These are phyloP conservation scores for Tolypocladium endophyticum DNA, from an alignment of 2,329 filamentous ascomycete species.

Conservation along the genomic window DNA sequence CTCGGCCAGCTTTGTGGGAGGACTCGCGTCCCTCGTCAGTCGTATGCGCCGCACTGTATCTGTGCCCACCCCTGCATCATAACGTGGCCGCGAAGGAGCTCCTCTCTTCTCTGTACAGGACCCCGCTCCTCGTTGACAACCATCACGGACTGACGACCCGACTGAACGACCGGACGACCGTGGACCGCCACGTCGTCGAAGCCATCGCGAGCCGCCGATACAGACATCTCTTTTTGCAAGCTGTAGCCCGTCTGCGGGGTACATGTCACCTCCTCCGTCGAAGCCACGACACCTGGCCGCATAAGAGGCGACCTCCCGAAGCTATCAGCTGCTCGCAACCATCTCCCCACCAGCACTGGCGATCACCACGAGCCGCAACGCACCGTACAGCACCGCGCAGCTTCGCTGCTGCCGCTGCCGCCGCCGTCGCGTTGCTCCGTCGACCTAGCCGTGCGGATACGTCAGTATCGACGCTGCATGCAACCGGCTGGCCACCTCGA, in stretches of 20 bases:
- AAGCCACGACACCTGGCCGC: slow-evolving; percentile 14
- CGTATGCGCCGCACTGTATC: background rate
- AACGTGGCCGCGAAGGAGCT: background rate
- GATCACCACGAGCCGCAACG: background rate
- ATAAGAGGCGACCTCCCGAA: slow-evolving; percentile 17
- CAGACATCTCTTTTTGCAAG: background rate
- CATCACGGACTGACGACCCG: background rate
- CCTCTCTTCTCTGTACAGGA: background rate
- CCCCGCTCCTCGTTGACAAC: background rate
- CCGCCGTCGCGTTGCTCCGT: background rate
- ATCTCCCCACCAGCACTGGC: background rate
- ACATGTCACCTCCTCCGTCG: background rate
- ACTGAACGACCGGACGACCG: background rate
- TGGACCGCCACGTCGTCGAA: background rate
- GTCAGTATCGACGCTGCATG: slow-evolving; percentile 1
- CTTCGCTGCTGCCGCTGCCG: slow-evolving; percentile 1
- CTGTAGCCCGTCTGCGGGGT: background rate
- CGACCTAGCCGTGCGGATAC: background rate
- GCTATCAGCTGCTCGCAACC: background rate
- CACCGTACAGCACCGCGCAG: slow-evolving; percentile 1
- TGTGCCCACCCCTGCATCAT: background rate
- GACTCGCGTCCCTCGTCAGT: background rate
- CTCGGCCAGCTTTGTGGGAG: background rate
- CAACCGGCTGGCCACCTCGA: slow-evolving; percentile 5
- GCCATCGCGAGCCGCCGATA: background rate